phyloP scores from a whole-genome alignment of 306 rosid genomes.

The Ceratonia siliqua region DNA sequence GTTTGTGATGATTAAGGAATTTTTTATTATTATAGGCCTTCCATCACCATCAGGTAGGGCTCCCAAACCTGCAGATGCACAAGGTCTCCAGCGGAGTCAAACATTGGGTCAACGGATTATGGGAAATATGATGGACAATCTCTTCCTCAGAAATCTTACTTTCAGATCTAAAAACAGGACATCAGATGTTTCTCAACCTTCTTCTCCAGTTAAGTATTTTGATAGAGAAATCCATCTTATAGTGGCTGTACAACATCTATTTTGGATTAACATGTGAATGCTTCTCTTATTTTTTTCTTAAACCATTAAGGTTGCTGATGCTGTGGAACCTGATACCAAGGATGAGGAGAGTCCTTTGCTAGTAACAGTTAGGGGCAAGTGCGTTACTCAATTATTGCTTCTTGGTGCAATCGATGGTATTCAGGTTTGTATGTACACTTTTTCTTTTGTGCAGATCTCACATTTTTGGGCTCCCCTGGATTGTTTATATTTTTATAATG shows the following conservation, averaged over 20 bases:
- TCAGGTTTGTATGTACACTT: constrained; percentile 65
- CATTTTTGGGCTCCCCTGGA: neutral
- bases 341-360: constrained; percentile 74
- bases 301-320: constrained; percentile 62
- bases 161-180: constrained; percentile 64
- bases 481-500: neutral
- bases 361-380: constrained; percentile 78
- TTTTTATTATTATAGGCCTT: constrained; percentile 58
- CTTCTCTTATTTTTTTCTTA: constrained; percentile 26
- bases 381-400: constrained; percentile 87
- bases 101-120: constrained; percentile 93
- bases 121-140: constrained; percentile 86
- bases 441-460: constrained; percentile 21
- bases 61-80: constrained; percentile 60
- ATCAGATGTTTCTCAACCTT: constrained; percentile 72
- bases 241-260: constrained; percentile 3
- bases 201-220: constrained; percentile 75
- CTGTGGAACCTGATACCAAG: constrained; percentile 58
- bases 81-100: constrained; percentile 71
- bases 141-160: constrained; percentile 82
- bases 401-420: constrained; percentile 86
- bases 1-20: constrained; percentile 15
- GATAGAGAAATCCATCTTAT: neutral
- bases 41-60: constrained; percentile 71
- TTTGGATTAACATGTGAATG: constrained; percentile 16